Conservation (phyloP, 495 filamentous ascomycete species). For the Collariella sp. region DNA sequence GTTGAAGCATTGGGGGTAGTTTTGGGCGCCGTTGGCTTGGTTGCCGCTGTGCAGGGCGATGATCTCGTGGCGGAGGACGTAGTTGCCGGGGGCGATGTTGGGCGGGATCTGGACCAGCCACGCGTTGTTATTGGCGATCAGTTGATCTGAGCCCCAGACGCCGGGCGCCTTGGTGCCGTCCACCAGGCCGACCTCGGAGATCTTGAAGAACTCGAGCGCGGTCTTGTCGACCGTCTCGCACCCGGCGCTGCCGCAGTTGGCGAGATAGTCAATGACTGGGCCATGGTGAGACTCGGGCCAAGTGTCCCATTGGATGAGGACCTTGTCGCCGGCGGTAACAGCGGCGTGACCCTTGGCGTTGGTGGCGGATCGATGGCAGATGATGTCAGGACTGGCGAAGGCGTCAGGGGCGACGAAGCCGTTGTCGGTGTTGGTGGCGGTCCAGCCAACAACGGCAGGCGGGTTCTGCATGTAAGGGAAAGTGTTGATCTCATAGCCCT, state of each 20-base stretch:
- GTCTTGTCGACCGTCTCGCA: conserved; percentile 60
- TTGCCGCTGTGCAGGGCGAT: conserved; percentile 66
- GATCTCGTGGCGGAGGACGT: conserved; percentile 74
- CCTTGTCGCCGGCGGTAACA: conserved; percentile 36
- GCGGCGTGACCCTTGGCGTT: conserved; percentile 34
- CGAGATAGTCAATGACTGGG: conserved; percentile 66
- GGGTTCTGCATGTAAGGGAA: conserved; percentile 35
- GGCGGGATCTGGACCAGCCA: conserved; percentile 62
- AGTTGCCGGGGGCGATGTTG: conserved; percentile 57
- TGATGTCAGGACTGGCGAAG: conserved; percentile 37
- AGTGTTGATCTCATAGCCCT: conserved; percentile 30
- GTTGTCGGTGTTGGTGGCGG: conserved; percentile 46
- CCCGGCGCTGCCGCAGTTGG: conserved; percentile 55
- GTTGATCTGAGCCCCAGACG: conserved; percentile 36
- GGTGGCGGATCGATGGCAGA: conserved; percentile 41
- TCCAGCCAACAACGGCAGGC: conserved; percentile 49
- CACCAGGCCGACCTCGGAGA: conserved; percentile 54
- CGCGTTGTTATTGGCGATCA: conserved; percentile 61
- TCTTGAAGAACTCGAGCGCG: conserved; percentile 67
- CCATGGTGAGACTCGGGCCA: conserved; percentile 46
- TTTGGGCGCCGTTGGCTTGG: conserved; percentile 59
- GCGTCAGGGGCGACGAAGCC: conserved; percentile 48
- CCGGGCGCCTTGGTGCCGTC: conserved; percentile 42
- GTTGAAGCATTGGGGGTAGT: conserved; percentile 75
- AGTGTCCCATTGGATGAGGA: conserved; percentile 42